Base-by-base conservation (phyloP, 768 basidiomycete genomes). In the Nevesoporus exiguus region DNA sequence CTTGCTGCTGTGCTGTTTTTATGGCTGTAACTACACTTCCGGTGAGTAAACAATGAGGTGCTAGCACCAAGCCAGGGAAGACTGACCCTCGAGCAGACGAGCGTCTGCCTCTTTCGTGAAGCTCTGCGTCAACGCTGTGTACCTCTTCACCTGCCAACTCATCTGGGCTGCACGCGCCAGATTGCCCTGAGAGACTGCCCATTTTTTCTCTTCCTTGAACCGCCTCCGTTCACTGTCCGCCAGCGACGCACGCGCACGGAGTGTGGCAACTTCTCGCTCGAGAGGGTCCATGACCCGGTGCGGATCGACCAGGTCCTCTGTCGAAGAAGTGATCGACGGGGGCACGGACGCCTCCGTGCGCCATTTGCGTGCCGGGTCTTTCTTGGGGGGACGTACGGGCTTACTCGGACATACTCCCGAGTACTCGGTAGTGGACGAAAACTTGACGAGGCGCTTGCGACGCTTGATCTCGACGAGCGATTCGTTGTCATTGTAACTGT, bases 201-300 rank as follows among this genome's bases (percentile, higher is more conserved):
- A 93, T 67, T 91, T 90, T 59, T 83, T 79, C 71, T 93, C 91
- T 71, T 93, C 91, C 74, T 84, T 88, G 73, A 84, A 88, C 51
- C 89, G 78, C 37, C 91, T 79, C 19, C 88, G 81, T 70, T 93
- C 90, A 56, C 84, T 90, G 61, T 91, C 91, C 24, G 91, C 90
- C 54, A 90, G 71, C 19, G 88, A 85, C 8, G 90, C 90, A 25
- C 88, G 81, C 44, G 88, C 83, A 45, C 89, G 80, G 21, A 93
- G 77, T 14, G 81, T 75, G 30, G 85, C 84, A n/a, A 91, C 79
- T 62, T 90, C 87, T 29, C 87, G 81, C 62, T 90, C 86, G 31
- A 82, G 71, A 7, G 85, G 83, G 21, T 82, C 78, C 77, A 88
- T 77, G 29, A 76, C 74, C 25, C 78, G 71, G 37, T 76, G 74